A percentile compares a stretch with the other conserved stretches of the same genome.
Evolutionary conservation across 768 basidiomycete genomes (phyloP).

Genomic region (Lentinula detonsa): DNA sequence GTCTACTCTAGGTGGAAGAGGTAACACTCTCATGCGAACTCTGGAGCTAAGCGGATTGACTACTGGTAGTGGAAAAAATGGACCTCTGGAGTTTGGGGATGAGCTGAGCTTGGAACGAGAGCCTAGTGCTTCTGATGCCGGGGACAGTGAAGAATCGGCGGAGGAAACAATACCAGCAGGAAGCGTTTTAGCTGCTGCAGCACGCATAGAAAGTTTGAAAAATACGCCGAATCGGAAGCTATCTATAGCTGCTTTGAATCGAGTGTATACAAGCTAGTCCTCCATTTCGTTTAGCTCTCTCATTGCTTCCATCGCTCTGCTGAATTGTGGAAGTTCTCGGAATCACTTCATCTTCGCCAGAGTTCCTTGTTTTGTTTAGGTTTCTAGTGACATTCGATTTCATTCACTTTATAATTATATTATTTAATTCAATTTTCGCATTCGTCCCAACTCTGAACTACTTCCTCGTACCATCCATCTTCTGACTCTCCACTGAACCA

Average conservation of each 20-base stretch:
- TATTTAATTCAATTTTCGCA: too few species aligned
- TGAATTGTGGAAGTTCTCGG: too few species aligned
- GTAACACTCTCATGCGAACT: slow-evolving; percentile 15
- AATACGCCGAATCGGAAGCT: not conserved
- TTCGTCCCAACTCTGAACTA: too few species aligned
- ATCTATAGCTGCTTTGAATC: not conserved
- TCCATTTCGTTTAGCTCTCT: too few species aligned
- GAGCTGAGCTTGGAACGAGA: slow-evolving; percentile 15
- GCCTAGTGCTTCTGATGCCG: slow-evolving; percentile 2
- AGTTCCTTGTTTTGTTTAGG: too few species aligned
- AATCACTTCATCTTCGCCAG: too few species aligned
- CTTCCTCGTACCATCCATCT: too few species aligned
- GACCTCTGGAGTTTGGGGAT: not conserved
- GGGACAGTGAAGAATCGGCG: slow-evolving; percentile 3
- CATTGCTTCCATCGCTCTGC: too few species aligned
- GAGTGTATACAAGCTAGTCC: not conserved
- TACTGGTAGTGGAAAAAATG: slow-evolving; percentile 8
- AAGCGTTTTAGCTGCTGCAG: slow-evolving; percentile 22
- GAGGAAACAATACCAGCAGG: slow-evolving; percentile 10
- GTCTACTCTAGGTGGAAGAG: slow-evolving; percentile 9
- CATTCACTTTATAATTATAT: too few species aligned
- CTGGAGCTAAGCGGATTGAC: slow-evolving; percentile 14
- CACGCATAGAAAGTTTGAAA: slow-evolving; percentile 18
- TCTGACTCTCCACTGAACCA: too few species aligned
- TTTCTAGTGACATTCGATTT: too few species aligned